Base-by-base conservation (phyloP, 2,329 filamentous ascomycete species). In the Colletotrichum eremochloae region DNA sequence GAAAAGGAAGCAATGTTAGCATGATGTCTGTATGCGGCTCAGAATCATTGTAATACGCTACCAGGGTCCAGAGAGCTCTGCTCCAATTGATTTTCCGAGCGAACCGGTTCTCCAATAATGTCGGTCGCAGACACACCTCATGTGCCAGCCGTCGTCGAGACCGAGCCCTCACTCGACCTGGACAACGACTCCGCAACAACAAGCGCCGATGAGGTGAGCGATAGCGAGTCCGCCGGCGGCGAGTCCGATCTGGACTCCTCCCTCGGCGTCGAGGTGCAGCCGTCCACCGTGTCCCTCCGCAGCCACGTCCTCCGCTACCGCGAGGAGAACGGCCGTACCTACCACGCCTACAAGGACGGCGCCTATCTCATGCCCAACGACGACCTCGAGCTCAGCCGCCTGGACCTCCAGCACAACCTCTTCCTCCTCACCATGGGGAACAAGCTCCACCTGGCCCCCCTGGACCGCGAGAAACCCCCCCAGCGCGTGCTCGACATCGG, bases 401-500 rank as follows among this genome's bases (percentile, higher is more conserved):
- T 80, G 75, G 81, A 84, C 66, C 74, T 84, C 0, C 81, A 83
- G 73, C 82, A 84, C 67, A 78, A 82, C 36, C 72, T 82, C 0
- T 81, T 80, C 44, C 63, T 74, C 0, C 73, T 83, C 15, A 82
- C 80, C 0, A 75, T 81, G 20, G 77, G 78, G 0, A 76, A 77
- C 14, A 79, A 78, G 53, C 76, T 83, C 0, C 78, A 75, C 48
- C 52, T 78, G 0, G 75, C 75, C 1, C 82, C 82, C 0, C 63
- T 75, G 4, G 75, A 69, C 8, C 70, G 68, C 14, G 71, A 78
- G 5, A 76, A 62, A 18, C 76, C 75, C 1, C 58, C 79, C 14
- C 62, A 71, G 7, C 79, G 77, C 5, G 78, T 83, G 9, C 78
- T 88, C 1, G 86, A 88, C 75, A 75, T 86, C 55, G 86, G 86